Conservation (phyloP, 495 filamentous ascomycete genomes). For the Xylaria curta region DNA sequence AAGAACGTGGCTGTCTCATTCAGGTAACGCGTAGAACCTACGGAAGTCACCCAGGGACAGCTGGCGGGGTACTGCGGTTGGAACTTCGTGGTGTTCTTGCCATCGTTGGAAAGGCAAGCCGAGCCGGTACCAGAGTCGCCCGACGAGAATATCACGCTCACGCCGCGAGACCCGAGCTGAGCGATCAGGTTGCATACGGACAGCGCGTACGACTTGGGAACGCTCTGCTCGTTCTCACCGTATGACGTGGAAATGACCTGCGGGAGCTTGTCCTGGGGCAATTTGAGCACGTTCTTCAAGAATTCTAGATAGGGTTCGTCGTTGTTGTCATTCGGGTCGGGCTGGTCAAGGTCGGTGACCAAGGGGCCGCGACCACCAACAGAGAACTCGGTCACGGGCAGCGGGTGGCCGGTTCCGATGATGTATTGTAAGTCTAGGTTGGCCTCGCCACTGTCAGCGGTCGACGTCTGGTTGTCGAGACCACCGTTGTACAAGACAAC, state of each 20-base stretch:
- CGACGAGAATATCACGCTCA: constrained; percentile 69
- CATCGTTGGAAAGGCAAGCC: constrained; percentile 70
- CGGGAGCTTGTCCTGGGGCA: constrained; percentile 56
- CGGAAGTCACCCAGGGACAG: constrained; percentile 76
- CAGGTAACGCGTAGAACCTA: constrained; percentile 65
- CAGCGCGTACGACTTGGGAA: constrained; percentile 66
- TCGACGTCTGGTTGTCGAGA: constrained; percentile 54
- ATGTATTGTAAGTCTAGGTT: constrained; percentile 76
- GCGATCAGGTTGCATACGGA: constrained; percentile 68
- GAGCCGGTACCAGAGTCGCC: constrained; percentile 73
- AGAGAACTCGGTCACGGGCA: constrained; percentile 67
- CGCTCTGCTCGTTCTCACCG: constrained; percentile 76
- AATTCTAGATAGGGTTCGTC: constrained; percentile 79
- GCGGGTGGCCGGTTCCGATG: constrained; percentile 60
- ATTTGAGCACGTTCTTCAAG: constrained; percentile 55
- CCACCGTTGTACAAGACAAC: constrained; percentile 66
- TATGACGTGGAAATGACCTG: constrained; percentile 74
- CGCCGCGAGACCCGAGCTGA: constrained; percentile 70
- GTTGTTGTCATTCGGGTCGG: constrained; percentile 53
- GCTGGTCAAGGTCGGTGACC: constrained; percentile 65
- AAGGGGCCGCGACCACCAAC: constrained; percentile 63
- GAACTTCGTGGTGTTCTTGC: constrained; percentile 67
- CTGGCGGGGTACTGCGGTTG: constrained; percentile 70
- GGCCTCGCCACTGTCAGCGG: constrained; percentile 59
- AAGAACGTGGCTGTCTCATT: constrained; percentile 61